A percentile compares a stretch with the other conserved stretches of the same genome.
phyloP scores from a whole-genome alignment of 768 basidiomycete genomes.

The Kondoa malvinella region DNA sequence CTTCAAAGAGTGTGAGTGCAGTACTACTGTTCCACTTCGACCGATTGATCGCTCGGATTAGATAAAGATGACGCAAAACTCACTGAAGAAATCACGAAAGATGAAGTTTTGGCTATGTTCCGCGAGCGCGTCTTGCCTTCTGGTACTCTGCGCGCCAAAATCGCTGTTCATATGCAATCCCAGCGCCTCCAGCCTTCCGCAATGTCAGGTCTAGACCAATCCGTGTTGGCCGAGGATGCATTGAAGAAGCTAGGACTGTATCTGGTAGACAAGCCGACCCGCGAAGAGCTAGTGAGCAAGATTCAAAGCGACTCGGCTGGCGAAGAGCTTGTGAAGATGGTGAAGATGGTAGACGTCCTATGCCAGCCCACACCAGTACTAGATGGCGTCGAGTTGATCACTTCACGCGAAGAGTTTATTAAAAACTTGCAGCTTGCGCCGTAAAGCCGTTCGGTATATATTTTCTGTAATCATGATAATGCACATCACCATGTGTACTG shows the following conservation, averaged over 20 bases:
- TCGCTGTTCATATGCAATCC: constrained; percentile 68
- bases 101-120: constrained; percentile 58
- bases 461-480: not conserved
- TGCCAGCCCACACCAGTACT: too few relatives aligned
- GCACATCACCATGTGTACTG: not conserved
- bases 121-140: constrained; percentile 47
- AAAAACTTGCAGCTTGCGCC: not conserved
- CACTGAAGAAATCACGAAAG: constrained; percentile 49
- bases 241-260: not conserved
- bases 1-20: constrained; percentile 58
- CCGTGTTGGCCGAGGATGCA: not conserved
- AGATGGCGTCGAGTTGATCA: too few relatives aligned
- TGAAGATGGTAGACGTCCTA: too few relatives aligned
- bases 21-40: not conserved
- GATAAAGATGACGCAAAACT: constrained; percentile 53
- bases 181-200: constrained; percentile 30
- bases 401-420: not conserved
- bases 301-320: too few relatives aligned
- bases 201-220: constrained; percentile 57
- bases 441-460: too few relatives aligned
- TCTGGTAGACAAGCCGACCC: not conserved
- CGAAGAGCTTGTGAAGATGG: too few relatives aligned
- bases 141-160: constrained; percentile 55
- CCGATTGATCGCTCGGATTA: constrained; percentile 30
- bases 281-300: too few relatives aligned